phyloP scores from a whole-genome alignment of 345 rosid genomes.

The Populus simonii region DNA sequence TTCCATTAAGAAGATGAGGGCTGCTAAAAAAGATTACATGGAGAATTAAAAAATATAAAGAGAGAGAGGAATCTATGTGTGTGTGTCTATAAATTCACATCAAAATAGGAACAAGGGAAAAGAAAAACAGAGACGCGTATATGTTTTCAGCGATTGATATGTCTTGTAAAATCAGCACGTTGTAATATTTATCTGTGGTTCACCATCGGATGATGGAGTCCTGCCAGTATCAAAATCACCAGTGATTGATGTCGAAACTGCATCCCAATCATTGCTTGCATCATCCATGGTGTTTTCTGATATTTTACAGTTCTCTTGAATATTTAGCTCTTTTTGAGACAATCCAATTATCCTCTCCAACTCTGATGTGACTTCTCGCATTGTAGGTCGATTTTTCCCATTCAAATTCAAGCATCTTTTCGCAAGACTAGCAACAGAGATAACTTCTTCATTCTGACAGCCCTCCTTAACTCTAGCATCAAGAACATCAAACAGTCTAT shows the following conservation, averaged over 20 bases:
- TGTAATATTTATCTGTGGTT: too few relatives aligned
- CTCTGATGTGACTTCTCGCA: constrained; percentile 15
- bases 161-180: neutral
- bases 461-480: neutral
- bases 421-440: constrained; percentile 9
- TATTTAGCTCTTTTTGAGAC: neutral
- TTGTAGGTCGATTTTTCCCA: constrained; percentile 8
- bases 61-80: too few relatives aligned
- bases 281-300: neutral
- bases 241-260: neutral
- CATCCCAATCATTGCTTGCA: neutral
- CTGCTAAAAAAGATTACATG: too few relatives aligned
- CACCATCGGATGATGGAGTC: neutral
- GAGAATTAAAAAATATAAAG: too few relatives aligned
- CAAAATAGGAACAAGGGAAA: too few relatives aligned
- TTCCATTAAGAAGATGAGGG: too few relatives aligned
- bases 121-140: too few relatives aligned
- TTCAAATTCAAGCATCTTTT: constrained; percentile 2
- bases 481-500: neutral
- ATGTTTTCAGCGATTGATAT: too few relatives aligned
- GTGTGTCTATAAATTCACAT: too few relatives aligned
- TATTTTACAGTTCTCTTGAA: neutral
- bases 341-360: constrained; percentile 3
- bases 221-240: neutral
- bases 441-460: neutral